Base-by-base conservation (phyloP, 768 basidiomycete genomes). In the Macrolepiota dolichaula region DNA sequence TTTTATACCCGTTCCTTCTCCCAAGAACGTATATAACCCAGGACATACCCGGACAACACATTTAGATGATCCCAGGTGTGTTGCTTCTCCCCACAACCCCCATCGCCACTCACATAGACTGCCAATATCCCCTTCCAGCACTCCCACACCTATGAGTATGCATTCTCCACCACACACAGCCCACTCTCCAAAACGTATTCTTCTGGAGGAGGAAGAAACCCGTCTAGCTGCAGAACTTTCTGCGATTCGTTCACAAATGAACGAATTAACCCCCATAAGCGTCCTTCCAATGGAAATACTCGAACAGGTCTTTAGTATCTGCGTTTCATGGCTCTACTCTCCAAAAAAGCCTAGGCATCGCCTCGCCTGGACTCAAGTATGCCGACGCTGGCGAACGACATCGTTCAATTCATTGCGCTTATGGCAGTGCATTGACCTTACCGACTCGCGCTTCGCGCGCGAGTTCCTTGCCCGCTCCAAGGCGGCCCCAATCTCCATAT, bases 341-440 rank as follows among this genome's bases (percentile, higher is more conserved):
- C 55, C 60, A 11, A 67, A 67, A 13, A 73, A 71, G 44, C 69
- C 71, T 7, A 65, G 65, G 42, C 67, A 74, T 47, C 70, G 66
- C 19, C 70, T 80, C 3, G 73, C 77, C 2, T 79, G 76, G 75
- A 75, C 75, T 3, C 75, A 79, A 57, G 78, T 78, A 35, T 79
- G 77, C 64, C 68, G 70, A 7, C 63, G 57, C 22, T 80, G 79
- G 79, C 73, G 74, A 5, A 55, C 51, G 54, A 65, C 76, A 36
- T 71, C 77, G 3, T 61, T 77, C 32, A 66, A 67, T 47, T 75
- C 75, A 6, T 65, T 74, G 13, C 67, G 75, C 11, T 73, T 80
- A 29, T 80, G 79, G 79, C 69, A 68, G 13, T 67, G 59, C 55
- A 77, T 80, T 53, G 77, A 79, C 63, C 68, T 80, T 35, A 67